Percentiles rank a stretch among this genome's conserved stretches.
Conservation (phyloP, 192 early-diverging fungal species). For the Geranomyces michiganensis region DNA sequence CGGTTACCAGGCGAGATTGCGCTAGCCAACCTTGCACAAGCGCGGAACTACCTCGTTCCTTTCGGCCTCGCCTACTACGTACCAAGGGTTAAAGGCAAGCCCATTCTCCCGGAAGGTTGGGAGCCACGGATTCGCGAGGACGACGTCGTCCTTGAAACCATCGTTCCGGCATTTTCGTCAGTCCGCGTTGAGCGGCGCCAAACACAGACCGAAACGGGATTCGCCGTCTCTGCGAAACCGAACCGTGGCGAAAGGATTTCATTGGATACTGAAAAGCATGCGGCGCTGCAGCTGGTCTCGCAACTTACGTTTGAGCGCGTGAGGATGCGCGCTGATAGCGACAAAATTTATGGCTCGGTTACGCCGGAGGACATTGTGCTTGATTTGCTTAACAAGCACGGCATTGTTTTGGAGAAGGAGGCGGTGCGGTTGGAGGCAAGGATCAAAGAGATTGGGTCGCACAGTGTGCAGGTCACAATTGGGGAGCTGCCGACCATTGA, state of each 20-base stretch:
- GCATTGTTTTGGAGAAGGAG: conserved; percentile 23
- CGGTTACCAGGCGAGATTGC: conserved; percentile 31
- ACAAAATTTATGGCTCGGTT: conserved; percentile 41
- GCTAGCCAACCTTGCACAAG: conserved; percentile 29
- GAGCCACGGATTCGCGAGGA: conserved; percentile 31
- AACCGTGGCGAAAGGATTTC: neutral
- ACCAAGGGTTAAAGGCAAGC: conserved; percentile 36
- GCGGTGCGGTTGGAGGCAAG: conserved; percentile 22
- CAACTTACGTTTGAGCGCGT: conserved; percentile 33
- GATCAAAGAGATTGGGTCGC: conserved; percentile 37
- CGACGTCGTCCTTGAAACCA: conserved; percentile 27
- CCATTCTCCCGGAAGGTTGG: conserved; percentile 48
- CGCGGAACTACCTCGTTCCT: conserved; percentile 43
- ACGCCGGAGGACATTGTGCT: conserved; percentile 27
- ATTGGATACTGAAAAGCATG: conserved; percentile 13
- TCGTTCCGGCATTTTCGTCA: conserved; percentile 36
- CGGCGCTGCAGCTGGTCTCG: neutral
- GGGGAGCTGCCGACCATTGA: neutral
- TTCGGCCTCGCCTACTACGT: conserved; percentile 44
- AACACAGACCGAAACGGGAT: neutral
- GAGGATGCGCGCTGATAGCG: conserved; percentile 15
- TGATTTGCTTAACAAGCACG: conserved; percentile 15
- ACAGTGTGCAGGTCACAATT: conserved; percentile 16
- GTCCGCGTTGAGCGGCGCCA: conserved; percentile 22
- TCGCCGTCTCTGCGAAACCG: neutral